These are phyloP conservation scores for Primulina eburnea DNA, from an alignment of 257 asterid genomes.

Conservation along the genomic window DNA sequence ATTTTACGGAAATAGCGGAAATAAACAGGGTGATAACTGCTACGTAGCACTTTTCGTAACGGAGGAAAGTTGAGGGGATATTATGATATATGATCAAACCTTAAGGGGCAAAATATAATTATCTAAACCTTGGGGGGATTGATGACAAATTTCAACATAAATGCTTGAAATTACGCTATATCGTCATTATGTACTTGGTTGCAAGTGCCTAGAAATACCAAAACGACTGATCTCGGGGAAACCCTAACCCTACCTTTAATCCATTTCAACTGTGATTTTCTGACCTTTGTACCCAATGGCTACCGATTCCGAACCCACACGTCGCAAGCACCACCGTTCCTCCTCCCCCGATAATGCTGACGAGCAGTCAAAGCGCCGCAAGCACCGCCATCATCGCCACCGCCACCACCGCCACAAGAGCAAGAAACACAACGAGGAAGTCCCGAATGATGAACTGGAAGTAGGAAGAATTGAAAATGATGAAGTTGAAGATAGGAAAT, in stretches of 20 bases:
- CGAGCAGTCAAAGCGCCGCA: conserved; percentile 77
- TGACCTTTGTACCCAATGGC: conserved; percentile 39
- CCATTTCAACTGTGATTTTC: conserved; percentile 14
- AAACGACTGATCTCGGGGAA: conserved; percentile 13
- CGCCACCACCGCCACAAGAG: conserved; percentile 51
- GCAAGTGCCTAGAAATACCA: neutral
- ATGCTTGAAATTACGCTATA: neutral
- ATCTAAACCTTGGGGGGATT: too few relatives aligned
- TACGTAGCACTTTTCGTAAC: too few relatives aligned
- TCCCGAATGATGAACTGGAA: conserved; percentile 27
- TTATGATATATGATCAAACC: too few relatives aligned
- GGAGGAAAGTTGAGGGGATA: too few relatives aligned
- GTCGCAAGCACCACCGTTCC: conserved; percentile 70
- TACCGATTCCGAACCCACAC: conserved; percentile 64
- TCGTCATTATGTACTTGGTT: neutral
- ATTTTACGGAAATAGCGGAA: too few relatives aligned
- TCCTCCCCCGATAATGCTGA: conserved; percentile 56
- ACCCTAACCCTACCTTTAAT: conserved; percentile 45
- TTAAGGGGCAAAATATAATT: too few relatives aligned
- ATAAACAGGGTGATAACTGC: too few relatives aligned
- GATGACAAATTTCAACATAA: too few relatives aligned
- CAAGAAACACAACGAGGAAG: conserved; percentile 43
- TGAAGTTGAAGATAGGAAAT: conserved; percentile 28
- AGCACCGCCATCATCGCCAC: conserved; percentile 73
- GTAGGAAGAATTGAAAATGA: conserved; percentile 28